Conservation (phyloP, 2,329 filamentous ascomycete species). For the Xylaria sp. region DNA sequence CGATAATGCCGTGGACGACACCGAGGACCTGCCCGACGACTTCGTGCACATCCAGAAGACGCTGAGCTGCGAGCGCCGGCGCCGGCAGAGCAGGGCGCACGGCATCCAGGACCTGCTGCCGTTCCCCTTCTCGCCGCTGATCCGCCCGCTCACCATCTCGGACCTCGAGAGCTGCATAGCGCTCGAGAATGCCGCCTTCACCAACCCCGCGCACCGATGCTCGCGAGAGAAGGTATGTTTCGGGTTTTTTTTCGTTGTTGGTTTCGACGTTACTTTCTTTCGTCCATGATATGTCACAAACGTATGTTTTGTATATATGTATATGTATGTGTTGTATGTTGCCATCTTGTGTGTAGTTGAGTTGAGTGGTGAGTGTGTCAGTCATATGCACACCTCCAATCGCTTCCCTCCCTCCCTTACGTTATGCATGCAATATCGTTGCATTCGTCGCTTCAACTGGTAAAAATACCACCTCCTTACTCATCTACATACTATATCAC, state of each 20-base stretch:
- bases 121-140: constrained; percentile 76
- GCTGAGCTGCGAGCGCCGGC: constrained; percentile 54
- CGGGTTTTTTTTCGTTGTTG: too few relatives aligned
- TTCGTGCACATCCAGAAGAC: constrained; percentile 54
- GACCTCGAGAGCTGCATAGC: constrained; percentile 70
- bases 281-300: neutral
- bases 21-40: constrained; percentile 54
- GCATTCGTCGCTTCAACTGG: neutral
- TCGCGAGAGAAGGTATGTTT: constrained; percentile 64
- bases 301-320: neutral
- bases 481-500: neutral
- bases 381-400: neutral
- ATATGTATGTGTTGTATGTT: neutral
- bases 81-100: constrained; percentile 45
- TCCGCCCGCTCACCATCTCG: constrained; percentile 75
- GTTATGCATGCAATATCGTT: constrained; percentile 18
- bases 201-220: constrained; percentile 61
- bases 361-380: neutral
- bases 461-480: neutral
- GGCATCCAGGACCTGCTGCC: constrained; percentile 58
- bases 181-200: constrained; percentile 66
- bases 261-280: neutral
- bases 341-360: neutral
- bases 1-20: constrained; percentile 55
- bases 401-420: constrained; percentile 3